These are phyloP conservation scores for Amphibolis antarctica DNA, from an alignment of 106 monocot genomes.

Conservation along the genomic window DNA sequence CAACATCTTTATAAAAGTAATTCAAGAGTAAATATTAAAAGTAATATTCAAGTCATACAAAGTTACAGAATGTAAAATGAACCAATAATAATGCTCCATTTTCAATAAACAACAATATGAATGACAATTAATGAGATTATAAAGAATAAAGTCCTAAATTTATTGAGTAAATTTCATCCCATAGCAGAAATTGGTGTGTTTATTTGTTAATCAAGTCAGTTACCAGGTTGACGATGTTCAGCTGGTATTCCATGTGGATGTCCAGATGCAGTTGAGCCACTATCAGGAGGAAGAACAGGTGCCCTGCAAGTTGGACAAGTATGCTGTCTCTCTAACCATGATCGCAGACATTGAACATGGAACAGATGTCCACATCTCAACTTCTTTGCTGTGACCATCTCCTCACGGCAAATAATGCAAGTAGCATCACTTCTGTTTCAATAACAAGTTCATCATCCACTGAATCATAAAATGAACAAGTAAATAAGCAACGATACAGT, in stretches of 20 bases:
- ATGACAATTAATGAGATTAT: not conserved
- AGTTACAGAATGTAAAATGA: not conserved
- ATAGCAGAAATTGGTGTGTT: not conserved
- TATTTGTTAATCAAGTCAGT: not conserved
- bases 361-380: constrained; percentile 90
- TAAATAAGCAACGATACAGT: not conserved
- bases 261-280: constrained; percentile 20
- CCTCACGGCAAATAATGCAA: constrained; percentile 96
- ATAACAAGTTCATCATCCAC: not conserved
- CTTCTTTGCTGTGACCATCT: constrained; percentile 92
- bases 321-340: constrained; percentile 91
- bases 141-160: not conserved
- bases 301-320: constrained; percentile 96
- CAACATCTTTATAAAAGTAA: not conserved
- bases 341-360: constrained; percentile 88
- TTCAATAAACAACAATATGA: too few species aligned
- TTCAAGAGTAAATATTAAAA: not conserved
- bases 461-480: not conserved
- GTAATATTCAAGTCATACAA: not conserved
- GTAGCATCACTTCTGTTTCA: constrained; percentile 78
- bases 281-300: constrained; percentile 64
- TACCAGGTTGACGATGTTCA: constrained; percentile 46
- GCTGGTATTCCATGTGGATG: constrained; percentile 28
- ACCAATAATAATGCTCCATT: not conserved
- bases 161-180: not conserved